Evolutionary conservation across 306 rosid genomes (phyloP), one percentile per base, ranked within the genome.

Genomic region (Senna tora): DNA sequence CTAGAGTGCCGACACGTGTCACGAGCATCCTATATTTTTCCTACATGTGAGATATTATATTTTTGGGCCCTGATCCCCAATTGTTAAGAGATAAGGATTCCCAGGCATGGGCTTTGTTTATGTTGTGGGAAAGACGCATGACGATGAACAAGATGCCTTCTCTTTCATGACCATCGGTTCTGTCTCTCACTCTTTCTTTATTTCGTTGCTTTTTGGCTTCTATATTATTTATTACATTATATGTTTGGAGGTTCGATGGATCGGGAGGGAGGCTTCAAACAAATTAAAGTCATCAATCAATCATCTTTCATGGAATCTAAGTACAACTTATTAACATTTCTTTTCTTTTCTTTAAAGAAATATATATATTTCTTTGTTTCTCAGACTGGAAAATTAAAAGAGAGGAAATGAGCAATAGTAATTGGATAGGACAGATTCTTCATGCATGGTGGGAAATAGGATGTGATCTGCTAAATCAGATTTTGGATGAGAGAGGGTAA

Each of bases 41-140:
- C 19, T 20, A 22, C 85, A 57, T 25, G 75, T 41, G 75, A 55
- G 61, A 72, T 58, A 43, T 34, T 8, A 28, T 54, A 57, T 0
- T 38, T 39, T 8, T 58, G 72, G 72, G 30, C 6, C 62, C 49
- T 38, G 55, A 19, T 63, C 19, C 8, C 5, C 39, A 3, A 3
- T 69, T 47, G 60, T 33, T 54, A 5, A 5, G 75, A 60, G 89
- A 83, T 83, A 79, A 81, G 80, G 89, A 85, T 85, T 83, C 83
- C 12, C 52, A 0, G 54, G 66, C 76, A 80, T 79, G 81, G 80
- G 72, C 63, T 32, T 8, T 75, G 63, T 52, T 73, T 32, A 34
- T 32, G 69, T 65, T 66, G 51, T 21, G 67, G 67, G 33, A 45
- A 73, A 51, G 52, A 38, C 82, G 67, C 50, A 67, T 10, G 22